Conservation (phyloP, 352 stramenopile genomes). For the Phytophthora parvispora region DNA sequence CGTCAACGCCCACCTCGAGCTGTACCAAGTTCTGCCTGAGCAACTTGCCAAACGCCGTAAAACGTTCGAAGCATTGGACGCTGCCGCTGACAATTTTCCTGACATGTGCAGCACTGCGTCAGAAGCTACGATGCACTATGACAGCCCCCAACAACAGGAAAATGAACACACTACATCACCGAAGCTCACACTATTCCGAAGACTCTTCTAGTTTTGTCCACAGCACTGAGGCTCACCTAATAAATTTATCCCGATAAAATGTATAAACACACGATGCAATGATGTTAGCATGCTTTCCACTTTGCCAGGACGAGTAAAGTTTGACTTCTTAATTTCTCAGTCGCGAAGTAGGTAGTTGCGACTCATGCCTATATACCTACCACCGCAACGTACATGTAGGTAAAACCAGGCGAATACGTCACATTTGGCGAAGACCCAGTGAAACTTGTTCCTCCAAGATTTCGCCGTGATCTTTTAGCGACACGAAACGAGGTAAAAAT, state of each 20-base stretch:
- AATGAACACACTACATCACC: not conserved
- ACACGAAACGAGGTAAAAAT: not conserved
- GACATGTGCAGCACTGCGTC: conserved; percentile 19
- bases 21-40: conserved; percentile 55
- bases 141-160: conserved; percentile 7
- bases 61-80: conserved; percentile 28
- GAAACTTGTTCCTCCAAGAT: not conserved
- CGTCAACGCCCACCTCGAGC: conserved; percentile 47
- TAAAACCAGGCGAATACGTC: not conserved
- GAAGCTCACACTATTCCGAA: conserved; percentile 1
- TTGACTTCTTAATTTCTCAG: too few species aligned
- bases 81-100: not conserved
- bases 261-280: too few species aligned
- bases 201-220: not conserved
- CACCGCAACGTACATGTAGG: not conserved
- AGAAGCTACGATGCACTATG: conserved; percentile 1
- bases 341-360: too few species aligned
- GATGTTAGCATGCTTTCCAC: too few species aligned
- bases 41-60: conserved; percentile 40
- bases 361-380: too few species aligned
- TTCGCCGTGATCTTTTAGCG: not conserved
- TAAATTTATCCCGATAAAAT: too few species aligned
- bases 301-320: too few species aligned
- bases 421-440: not conserved
- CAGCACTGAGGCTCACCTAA: not conserved